These are phyloP conservation scores for Cicer cuneatum DNA, from an alignment of 306 rosid genomes.

Conservation along the genomic window DNA sequence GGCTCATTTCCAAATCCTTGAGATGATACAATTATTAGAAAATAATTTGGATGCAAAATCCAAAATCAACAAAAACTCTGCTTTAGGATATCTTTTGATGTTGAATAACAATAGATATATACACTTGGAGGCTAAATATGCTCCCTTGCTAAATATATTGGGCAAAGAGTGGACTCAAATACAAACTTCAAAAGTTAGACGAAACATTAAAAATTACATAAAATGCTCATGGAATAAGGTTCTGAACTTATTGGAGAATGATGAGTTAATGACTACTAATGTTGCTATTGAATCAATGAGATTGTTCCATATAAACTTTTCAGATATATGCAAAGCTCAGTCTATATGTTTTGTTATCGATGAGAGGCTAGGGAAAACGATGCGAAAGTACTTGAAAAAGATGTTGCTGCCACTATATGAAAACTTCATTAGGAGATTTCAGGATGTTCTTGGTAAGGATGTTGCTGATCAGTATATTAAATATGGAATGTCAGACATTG, in stretches of 20 bases:
- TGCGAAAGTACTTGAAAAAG: background rate
- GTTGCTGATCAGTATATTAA: constrained; percentile 55
- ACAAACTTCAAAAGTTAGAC: background rate
- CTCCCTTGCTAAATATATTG: background rate
- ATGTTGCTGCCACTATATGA: constrained; percentile 67
- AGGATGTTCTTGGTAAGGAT: constrained; percentile 56
- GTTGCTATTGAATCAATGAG: background rate
- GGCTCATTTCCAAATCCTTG: background rate
- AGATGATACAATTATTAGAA: background rate
- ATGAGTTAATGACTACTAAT: background rate
- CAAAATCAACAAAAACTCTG: background rate
- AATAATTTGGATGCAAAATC: background rate
- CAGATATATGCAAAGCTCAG: background rate
- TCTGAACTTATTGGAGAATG: background rate
- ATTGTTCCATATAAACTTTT: background rate
- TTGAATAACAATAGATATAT: background rate
- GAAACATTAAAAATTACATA: background rate
- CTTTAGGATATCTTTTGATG: background rate
- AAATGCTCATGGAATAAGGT: background rate
- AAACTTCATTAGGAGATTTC: constrained; percentile 64
- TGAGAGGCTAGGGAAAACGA: background rate
- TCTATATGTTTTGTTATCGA: background rate
- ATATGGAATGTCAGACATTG: background rate
- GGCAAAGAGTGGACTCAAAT: background rate
- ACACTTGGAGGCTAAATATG: background rate